Evolutionary conservation across 2,329 filamentous ascomycete genomes (phyloP).

Genomic region (Davidsoniella neocaledoniae): DNA sequence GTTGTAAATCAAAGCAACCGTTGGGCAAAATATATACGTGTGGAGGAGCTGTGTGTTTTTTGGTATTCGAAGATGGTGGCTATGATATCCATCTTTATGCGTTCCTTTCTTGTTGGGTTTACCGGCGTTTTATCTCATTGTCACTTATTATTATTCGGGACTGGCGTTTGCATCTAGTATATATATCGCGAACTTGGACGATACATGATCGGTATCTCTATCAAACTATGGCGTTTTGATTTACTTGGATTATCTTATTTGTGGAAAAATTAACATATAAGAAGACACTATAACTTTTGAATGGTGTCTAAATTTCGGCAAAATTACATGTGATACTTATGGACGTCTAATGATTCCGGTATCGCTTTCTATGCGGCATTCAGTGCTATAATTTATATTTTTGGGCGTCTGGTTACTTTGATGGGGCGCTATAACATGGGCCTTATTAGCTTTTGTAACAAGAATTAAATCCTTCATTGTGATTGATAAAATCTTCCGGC

Average conservation of each 20-base stretch:
- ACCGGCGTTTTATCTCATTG: background rate
- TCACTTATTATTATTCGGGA: background rate
- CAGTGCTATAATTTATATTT: no score
- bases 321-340: no score
- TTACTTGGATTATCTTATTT: background rate
- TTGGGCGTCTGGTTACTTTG: no score
- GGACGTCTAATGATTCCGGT: background rate
- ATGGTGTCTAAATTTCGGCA: no score
- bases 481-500: no score
- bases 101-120: background rate
- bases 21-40: no score
- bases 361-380: background rate
- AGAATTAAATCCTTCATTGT: no score
- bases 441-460: no score
- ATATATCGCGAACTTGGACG: background rate
- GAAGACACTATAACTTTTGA: background rate
- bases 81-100: background rate
- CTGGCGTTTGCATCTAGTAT: background rate
- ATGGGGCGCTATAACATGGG: no score
- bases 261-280: background rate
- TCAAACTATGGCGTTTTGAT: constrained; percentile 3
- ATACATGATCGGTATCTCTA: background rate
- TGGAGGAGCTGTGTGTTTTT: background rate
- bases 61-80: background rate
- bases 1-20: constrained; percentile 32